Conservation (phyloP, 1,284 basidiomycete genomes). For the Hypsizygus ulmarius region DNA sequence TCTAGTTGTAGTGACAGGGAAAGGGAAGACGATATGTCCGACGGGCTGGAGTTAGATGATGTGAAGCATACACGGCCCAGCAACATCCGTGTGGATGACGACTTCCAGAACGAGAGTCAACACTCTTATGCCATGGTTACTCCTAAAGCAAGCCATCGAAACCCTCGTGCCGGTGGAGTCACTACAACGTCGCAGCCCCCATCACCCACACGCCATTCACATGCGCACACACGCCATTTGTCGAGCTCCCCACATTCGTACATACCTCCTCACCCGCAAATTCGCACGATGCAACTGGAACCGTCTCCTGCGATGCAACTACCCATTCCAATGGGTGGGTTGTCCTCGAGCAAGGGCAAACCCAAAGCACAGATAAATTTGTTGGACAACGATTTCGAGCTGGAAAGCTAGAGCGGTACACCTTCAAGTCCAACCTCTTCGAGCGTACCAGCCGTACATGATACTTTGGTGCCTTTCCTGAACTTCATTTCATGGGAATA, state of each 20-base stretch:
- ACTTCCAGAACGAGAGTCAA: background rate
- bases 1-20: slow-evolving; percentile 39
- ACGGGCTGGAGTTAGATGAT: slow-evolving; percentile 45
- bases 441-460: background rate
- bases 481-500: too few species aligned
- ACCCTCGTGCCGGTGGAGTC: background rate
- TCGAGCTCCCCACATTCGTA: slow-evolving; percentile 23
- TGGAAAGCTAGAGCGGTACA: slow-evolving; percentile 6
- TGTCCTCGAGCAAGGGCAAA: slow-evolving; percentile 12
- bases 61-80: slow-evolving; percentile 26
- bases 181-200: background rate
- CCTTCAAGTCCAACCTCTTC: background rate
- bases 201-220: slow-evolving; percentile 7
- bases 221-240: slow-evolving; percentile 15
- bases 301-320: slow-evolving; percentile 52
- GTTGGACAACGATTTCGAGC: slow-evolving; percentile 16
- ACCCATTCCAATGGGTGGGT: slow-evolving; percentile 29
- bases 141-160: slow-evolving; percentile 18
- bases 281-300: slow-evolving; percentile 51
- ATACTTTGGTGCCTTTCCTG: background rate
- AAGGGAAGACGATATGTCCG: slow-evolving; percentile 25
- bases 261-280: slow-evolving; percentile 23
- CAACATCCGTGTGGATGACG: background rate
- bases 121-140: slow-evolving; percentile 12
- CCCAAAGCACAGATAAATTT: background rate